phyloP scores from a whole-genome alignment of 441 rosid genomes.

The Gossypium aridum region DNA sequence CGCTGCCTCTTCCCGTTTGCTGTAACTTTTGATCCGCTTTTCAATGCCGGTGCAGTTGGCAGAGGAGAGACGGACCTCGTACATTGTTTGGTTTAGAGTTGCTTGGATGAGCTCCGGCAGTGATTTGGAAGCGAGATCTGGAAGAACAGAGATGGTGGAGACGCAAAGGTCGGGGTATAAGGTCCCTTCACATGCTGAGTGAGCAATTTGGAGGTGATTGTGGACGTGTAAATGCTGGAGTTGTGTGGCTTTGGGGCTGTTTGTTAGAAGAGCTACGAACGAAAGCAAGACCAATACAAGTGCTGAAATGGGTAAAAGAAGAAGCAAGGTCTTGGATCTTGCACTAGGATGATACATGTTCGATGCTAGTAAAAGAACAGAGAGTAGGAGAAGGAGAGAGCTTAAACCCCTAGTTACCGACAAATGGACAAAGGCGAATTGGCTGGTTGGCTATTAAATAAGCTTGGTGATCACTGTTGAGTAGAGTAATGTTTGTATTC shows the following conservation, averaged over 20 bases:
- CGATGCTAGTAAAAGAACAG: background rate
- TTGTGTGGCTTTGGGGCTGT: constrained; percentile 5
- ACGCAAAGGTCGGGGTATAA: constrained; percentile 53
- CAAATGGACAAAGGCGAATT: background rate
- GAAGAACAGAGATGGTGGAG: constrained; percentile 46
- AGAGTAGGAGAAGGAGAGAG: background rate
- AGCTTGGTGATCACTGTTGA: background rate
- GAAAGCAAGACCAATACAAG: constrained; percentile 10
- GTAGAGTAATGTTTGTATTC: background rate
- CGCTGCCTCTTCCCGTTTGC: constrained; percentile 31
- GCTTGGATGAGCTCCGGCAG: constrained; percentile 42
- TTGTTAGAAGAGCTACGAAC: background rate
- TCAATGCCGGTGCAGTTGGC: constrained; percentile 39
- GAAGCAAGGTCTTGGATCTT: constrained; percentile 8
- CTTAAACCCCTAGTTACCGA: background rate
- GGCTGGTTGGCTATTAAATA: background rate
- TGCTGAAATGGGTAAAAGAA: constrained; percentile 10
- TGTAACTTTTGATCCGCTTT: constrained; percentile 16
- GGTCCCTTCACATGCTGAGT: constrained; percentile 45
- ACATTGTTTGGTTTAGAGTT: constrained; percentile 42
- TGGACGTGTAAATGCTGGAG: constrained; percentile 24
- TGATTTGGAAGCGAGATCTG: constrained; percentile 38
- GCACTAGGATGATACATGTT: background rate
- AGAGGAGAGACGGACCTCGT: constrained; percentile 36
- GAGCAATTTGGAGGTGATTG: constrained; percentile 36